Evolutionary conservation across 164 flowering plant species (phyloP).

Genomic region (Liquidambar formosana): DNA sequence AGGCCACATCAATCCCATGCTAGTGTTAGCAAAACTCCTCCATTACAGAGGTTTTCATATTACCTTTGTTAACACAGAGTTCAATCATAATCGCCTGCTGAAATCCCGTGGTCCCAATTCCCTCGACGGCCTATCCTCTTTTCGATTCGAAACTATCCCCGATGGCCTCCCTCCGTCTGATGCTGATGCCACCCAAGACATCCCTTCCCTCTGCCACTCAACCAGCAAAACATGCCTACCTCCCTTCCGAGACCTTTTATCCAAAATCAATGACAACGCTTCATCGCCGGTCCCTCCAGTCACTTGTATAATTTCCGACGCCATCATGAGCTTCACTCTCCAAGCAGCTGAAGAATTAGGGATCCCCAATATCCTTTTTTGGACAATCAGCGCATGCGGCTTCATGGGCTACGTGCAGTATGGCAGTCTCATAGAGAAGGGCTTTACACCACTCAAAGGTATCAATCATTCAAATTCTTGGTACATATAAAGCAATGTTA

Average conservation of each 20-base stretch:
- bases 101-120: slow-evolving; percentile 37
- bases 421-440: slow-evolving; percentile 12
- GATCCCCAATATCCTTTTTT: slow-evolving; percentile 39
- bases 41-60: slow-evolving; percentile 36
- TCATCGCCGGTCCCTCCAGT: slow-evolving; percentile 30
- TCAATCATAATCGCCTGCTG: slow-evolving; percentile 39
- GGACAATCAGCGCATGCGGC: slow-evolving; percentile 59
- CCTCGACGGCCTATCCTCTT: slow-evolving; percentile 30
- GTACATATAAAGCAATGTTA: too few species aligned
- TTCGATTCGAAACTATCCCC: slow-evolving; percentile 47
- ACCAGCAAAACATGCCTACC: slow-evolving; percentile 20
- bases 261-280: slow-evolving; percentile 21
- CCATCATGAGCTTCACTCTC: slow-evolving; percentile 44
- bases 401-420: slow-evolving; percentile 39
- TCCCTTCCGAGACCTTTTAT: slow-evolving; percentile 33
- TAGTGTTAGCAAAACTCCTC: slow-evolving; percentile 36
- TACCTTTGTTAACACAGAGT: slow-evolving; percentile 43
- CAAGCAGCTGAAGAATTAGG: slow-evolving; percentile 43
- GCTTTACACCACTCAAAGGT: slow-evolving; percentile 29
- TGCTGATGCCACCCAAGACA: slow-evolving; percentile 45
- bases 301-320: slow-evolving; percentile 47
- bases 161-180: slow-evolving; percentile 50
- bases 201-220: slow-evolving; percentile 37
- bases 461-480: background rate
- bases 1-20: slow-evolving; percentile 44